Evolutionary conservation across 2,329 filamentous ascomycete genomes (phyloP).

Genomic region (Fusarium domesticum): DNA sequence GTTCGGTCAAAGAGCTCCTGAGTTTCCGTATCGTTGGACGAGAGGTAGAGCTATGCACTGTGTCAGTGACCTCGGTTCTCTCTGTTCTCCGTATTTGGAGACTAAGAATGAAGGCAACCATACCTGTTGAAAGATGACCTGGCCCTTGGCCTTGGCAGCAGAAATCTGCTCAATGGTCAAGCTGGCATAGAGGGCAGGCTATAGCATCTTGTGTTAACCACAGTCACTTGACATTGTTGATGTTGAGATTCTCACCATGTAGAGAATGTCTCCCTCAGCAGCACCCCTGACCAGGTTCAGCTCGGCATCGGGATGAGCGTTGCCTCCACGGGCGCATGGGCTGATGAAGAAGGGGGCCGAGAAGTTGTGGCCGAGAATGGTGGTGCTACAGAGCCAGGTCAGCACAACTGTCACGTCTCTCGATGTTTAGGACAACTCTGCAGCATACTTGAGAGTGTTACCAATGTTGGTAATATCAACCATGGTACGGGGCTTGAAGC

Average conservation of each 20-base stretch:
- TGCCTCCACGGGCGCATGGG: constrained; percentile 45
- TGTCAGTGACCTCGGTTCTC: constrained; percentile 30
- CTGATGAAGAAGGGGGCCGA: constrained; percentile 54
- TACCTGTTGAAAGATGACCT: constrained; percentile 40
- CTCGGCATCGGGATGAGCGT: constrained; percentile 47
- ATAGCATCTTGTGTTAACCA: neutral
- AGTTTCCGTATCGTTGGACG: constrained; percentile 34
- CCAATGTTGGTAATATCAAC: constrained; percentile 48
- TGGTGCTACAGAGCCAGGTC: constrained; percentile 36
- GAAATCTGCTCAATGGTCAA: constrained; percentile 38
- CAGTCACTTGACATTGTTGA: no score
- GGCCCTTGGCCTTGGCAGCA: constrained; percentile 34
- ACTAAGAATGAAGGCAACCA: neutral
- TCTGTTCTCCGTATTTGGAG: constrained; percentile 18
- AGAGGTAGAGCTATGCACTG: constrained; percentile 30
- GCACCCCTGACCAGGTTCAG: constrained; percentile 49
- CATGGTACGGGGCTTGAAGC: constrained; percentile 47
- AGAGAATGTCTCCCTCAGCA: constrained; percentile 47
- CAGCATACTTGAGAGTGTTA: constrained; percentile 33
- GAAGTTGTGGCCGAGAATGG: constrained; percentile 52
- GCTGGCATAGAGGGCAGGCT: constrained; percentile 36
- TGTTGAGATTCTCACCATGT: constrained; percentile 36
- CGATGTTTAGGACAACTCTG: constrained; percentile 2
- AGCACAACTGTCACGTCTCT: neutral
- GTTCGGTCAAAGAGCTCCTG: constrained; percentile 31